Percentiles rank a stretch among this genome's conserved stretches.
phyloP scores from a whole-genome alignment of 495 filamentous ascomycete species.

The Trichoderma asperelloides region DNA sequence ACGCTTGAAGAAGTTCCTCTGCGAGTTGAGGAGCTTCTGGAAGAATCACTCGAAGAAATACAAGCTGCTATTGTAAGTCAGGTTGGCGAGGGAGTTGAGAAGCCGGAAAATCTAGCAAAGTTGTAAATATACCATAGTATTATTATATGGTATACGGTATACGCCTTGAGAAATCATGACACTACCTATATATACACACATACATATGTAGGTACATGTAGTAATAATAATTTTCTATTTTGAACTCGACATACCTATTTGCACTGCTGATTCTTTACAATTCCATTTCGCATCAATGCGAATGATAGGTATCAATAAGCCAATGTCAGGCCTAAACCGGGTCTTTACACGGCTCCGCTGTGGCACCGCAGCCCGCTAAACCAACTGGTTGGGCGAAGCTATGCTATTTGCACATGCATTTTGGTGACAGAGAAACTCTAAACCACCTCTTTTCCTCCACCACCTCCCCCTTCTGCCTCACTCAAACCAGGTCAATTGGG shows the following conservation, averaged over 20 bases:
- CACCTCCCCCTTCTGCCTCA: neutral
- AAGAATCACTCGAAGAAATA: neutral
- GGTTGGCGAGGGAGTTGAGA: neutral
- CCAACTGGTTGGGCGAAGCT: neutral
- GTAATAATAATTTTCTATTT: too few species aligned
- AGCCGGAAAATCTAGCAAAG: neutral
- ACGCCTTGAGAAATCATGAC: too few species aligned
- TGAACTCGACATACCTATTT: too few species aligned
- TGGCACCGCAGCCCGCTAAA: neutral
- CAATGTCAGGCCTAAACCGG: neutral
- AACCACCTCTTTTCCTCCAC: neutral
- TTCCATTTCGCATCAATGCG: too few species aligned
- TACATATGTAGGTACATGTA: too few species aligned
- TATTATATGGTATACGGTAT: neutral
- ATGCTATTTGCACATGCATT: neutral
- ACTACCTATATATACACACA: too few species aligned
- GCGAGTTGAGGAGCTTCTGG: conserved; percentile 36
- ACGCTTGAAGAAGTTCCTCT: conserved; percentile 42
- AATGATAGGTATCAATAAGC: neutral
- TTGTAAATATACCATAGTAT: neutral
- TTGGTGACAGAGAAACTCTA: neutral
- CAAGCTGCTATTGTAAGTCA: neutral
- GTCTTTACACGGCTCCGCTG: neutral
- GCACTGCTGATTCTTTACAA: too few species aligned
- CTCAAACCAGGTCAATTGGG: neutral